These are phyloP conservation scores for Acanthamoeba culbertsoni DNA, from an alignment of 208 protist genomes.

Conservation along the genomic window DNA sequence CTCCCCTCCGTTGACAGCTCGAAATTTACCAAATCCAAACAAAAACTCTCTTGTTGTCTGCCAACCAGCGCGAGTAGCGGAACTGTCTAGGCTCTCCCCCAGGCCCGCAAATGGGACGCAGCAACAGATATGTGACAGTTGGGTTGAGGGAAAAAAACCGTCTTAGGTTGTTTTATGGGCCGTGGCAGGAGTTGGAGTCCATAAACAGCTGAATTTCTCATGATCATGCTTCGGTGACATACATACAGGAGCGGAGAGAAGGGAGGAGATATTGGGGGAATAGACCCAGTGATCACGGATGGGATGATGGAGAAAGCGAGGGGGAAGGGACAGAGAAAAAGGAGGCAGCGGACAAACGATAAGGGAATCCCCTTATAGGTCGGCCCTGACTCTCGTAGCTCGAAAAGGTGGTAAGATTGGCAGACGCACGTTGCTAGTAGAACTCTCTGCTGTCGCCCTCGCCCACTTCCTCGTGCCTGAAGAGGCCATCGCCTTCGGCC, in stretches of 20 bases:
- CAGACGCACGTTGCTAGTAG: background rate
- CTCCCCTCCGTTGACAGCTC: background rate
- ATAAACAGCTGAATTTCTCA: too few relatives aligned
- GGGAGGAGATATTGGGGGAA: too few relatives aligned
- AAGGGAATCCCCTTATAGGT: too few relatives aligned
- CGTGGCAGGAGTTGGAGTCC: too few relatives aligned
- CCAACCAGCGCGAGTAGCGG: too few relatives aligned
- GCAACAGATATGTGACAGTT: too few relatives aligned
- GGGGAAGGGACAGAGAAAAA: background rate
- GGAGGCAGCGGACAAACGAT: background rate
- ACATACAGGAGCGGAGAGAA: background rate
- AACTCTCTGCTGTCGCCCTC: slow-evolving; percentile 16
- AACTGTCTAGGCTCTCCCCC: too few relatives aligned
- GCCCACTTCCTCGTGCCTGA: background rate
- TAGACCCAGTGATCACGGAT: too few relatives aligned
- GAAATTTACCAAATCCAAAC: background rate
- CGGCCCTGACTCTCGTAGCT: background rate
- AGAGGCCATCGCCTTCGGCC: background rate
- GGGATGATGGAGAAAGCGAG: background rate
- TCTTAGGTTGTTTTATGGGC: too few relatives aligned
- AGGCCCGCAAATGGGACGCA: too few relatives aligned
- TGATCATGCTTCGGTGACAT: background rate
- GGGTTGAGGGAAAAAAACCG: too few relatives aligned
- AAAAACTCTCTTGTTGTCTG: background rate
- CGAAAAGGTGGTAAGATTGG: background rate